Evolutionary conservation across 2,329 filamentous ascomycete genomes (phyloP).

Genomic region (Mariannaea elegans): DNA sequence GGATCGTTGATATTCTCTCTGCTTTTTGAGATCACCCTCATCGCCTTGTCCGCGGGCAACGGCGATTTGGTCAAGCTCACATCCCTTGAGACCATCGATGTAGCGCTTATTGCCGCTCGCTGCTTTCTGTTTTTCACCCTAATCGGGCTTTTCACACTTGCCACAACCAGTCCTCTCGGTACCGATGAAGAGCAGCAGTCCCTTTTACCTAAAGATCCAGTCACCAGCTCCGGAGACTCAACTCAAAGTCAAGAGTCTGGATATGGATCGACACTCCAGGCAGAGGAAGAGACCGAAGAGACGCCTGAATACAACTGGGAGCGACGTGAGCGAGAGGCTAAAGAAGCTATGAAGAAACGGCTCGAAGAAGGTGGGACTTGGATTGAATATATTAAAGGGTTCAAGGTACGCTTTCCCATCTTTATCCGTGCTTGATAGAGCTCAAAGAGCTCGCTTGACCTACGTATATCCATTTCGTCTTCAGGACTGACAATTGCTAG

Average conservation of each 20-base stretch:
- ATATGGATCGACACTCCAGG: slow-evolving; percentile 54
- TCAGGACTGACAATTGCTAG: slow-evolving; percentile 47
- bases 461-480: not conserved
- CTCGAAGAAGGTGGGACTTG: slow-evolving; percentile 80
- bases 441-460: not conserved
- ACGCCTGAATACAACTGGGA: slow-evolving; percentile 64
- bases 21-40: slow-evolving; percentile 61
- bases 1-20: slow-evolving; percentile 69
- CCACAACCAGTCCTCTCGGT: slow-evolving; percentile 32
- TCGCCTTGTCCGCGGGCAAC: slow-evolving; percentile 39
- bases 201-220: slow-evolving; percentile 54
- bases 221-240: slow-evolving; percentile 34
- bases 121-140: slow-evolving; percentile 32
- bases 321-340: slow-evolving; percentile 60
- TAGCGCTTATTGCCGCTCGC: slow-evolving; percentile 28
- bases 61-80: slow-evolving; percentile 8
- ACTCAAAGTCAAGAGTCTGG: slow-evolving; percentile 38
- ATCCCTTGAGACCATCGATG: slow-evolving; percentile 38
- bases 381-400: slow-evolving; percentile 79
- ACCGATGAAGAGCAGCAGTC: slow-evolving; percentile 67
- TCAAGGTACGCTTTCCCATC: slow-evolving; percentile 57
- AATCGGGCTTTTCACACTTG: slow-evolving; percentile 22
- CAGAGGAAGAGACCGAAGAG: slow-evolving; percentile 49
- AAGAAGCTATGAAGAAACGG: slow-evolving; percentile 70
- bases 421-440: not conserved